Evolutionary conservation across 2,329 filamentous ascomycete genomes (phyloP), one percentile per base, ranked within the genome.

Genomic region (Beauveria sp.): DNA sequence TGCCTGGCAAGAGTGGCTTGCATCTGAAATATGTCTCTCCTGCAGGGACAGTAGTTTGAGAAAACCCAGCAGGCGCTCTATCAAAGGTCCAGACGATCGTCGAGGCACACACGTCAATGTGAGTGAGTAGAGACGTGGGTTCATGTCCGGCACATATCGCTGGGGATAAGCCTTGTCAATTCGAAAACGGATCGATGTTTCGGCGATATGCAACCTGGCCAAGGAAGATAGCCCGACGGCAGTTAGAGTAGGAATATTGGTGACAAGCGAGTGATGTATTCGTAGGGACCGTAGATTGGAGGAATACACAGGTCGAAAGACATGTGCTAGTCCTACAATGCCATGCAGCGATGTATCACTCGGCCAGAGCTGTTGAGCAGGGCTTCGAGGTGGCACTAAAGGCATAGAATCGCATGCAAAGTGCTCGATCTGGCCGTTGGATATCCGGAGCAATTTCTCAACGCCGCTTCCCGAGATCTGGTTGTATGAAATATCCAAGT

Each of bases 261-360:
- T 87, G 6, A 87, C 77, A 2, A 86, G 65, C 0, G 84, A 86
- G 67, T 87, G 85, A 57, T 87, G 85, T 6, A 85, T 72, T 14
- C 80, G 78, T 1, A 87, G 70, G 1, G 73, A 73, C 38, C 79
- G 78, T 5, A 87, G 72, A 64, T 82, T 82, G 1, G 80, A 78
- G 1, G 81, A 82, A 56, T 81, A 71, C 0, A 81, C 77, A 0
- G 83, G 82, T 0, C 83, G 77, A 60, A 84, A 78, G 9, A 81
- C 65, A 65, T 83, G 75, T 0, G 77, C 71, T 5, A 73, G 71
- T 8, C 79, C 78, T 10, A 81, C 65, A 8, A 81, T 69, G 18
- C 81, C 82, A 30, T 69, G 66, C 2, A 84, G 62, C 20, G 62
- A 72, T 2, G 74, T 62, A 2, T 65, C 65, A 20, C 64, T 68